phyloP scores from a whole-genome alignment of 352 stramenopile species.

The Pythium rhizo-oryzae region DNA sequence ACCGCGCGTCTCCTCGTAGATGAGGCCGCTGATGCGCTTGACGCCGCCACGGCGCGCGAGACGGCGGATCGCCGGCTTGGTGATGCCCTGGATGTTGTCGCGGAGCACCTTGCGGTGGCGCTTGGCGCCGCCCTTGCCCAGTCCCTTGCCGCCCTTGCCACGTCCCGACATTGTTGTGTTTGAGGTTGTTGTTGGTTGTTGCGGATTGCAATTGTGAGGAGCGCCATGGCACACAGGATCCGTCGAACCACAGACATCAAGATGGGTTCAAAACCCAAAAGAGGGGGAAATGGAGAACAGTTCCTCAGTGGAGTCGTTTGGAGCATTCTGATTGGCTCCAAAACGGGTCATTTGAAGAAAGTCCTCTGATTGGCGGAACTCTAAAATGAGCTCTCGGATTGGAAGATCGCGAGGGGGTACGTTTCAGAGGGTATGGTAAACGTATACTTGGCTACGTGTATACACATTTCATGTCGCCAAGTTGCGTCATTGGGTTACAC shows the following conservation, averaged over 20 bases:
- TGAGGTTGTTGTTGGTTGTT: slow-evolving; percentile 1
- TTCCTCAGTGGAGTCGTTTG: not conserved
- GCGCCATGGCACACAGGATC: not conserved
- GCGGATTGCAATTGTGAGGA: slow-evolving; percentile 19
- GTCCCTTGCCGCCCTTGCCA: slow-evolving; percentile 95
- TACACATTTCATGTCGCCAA: not conserved
- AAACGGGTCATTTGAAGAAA: not conserved
- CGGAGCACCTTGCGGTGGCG: slow-evolving; percentile 97
- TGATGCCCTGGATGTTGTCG: slow-evolving; percentile 98
- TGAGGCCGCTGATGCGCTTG: slow-evolving; percentile 55
- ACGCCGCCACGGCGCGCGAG: slow-evolving; percentile 54
- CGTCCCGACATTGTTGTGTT: slow-evolving; percentile 45
- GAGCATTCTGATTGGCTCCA: slow-evolving; percentile 19
- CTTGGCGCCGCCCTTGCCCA: slow-evolving; percentile 97
- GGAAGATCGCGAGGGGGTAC: not conserved
- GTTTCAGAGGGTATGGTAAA: not conserved
- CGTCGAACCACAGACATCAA: not conserved
- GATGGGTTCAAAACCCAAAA: slow-evolving; percentile 12
- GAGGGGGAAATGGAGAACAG: not conserved
- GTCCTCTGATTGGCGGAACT: slow-evolving; percentile 24
- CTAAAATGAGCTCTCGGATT: slow-evolving; percentile 10
- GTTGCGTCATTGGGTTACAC: too few relatives aligned
- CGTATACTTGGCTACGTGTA: not conserved
- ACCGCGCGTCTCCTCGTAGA: slow-evolving; percentile 80
- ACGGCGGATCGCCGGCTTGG: slow-evolving; percentile 89